Base-by-base conservation (phyloP, 257 asterid genomes). In the Gentiana straminea region DNA sequence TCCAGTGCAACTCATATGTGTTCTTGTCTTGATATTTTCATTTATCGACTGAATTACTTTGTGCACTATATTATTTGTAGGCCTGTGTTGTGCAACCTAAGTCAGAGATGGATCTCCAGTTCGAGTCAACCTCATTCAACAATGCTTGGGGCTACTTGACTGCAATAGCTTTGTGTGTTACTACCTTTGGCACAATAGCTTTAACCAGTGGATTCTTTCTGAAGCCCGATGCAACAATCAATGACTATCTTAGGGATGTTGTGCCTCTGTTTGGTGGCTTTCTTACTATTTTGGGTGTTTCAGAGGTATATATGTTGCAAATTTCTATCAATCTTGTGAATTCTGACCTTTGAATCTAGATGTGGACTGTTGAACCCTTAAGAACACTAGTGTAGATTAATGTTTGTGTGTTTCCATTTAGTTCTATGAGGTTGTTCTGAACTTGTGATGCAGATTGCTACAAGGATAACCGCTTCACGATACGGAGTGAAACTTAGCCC, bases 1-100 rank as follows among this genome's bases (percentile, higher is more conserved):
- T 7, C n/a, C 10, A 38, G 35, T 7, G 11, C 33, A 8, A 11
- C 54, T 36, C 11, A 44, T 62, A 9, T 49, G 46, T 49, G 10
- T 11, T 50, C 3, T 52, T 24, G 4, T 8, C 10, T 8, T 56
- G 43, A 55, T 13, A 3, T 32, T 43, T 51, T 33, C 38, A 33
- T 37, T n/a, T 56, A 4, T 43, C 8, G 9, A 4, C 9, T 41
- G 46, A 41, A 2, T 3, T 0, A 41, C 8, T 41, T 51, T 57
- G 36, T 39, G 45, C 49, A 33, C 41, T 61, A 55, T 70, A 44
- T 15, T 60, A 51, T 70, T 59, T 56, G 38, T 35, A 89, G 97
- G 97, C 86, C 51, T 89, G 97, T 52, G 91, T 76, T 71, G 95
- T 89, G 81, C 97, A 89, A 70, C 97, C 97, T 3, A 89, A 86